Percentiles rank a stretch among this genome's conserved stretches.
These are phyloP conservation scores for Juglanconis oblonga DNA, from an alignment of 2,329 filamentous ascomycete species.

Conservation along the genomic window DNA sequence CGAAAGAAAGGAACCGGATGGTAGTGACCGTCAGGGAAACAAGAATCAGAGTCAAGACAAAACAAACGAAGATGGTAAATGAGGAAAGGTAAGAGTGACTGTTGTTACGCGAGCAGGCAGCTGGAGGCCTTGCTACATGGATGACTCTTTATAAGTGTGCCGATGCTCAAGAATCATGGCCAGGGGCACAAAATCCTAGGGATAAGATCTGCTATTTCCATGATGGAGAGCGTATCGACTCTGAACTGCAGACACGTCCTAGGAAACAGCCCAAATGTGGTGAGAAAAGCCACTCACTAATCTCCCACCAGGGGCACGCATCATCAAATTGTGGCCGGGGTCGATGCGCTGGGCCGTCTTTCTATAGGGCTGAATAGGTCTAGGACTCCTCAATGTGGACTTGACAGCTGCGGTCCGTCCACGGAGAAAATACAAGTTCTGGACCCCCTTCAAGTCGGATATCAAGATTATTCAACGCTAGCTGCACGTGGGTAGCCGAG, in stretches of 20 bases:
- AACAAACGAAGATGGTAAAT: not conserved
- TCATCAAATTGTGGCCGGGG: not conserved
- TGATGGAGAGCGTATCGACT: not conserved
- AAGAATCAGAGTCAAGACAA: constrained; percentile 1
- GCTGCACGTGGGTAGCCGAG: not conserved
- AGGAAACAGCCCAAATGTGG: not conserved
- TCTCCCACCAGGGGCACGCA: not conserved
- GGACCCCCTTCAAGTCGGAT: not conserved
- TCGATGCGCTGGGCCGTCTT: not conserved
- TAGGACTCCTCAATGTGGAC: not conserved
- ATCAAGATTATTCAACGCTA: not conserved
- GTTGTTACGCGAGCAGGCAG: not conserved
- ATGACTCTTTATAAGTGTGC: not conserved
- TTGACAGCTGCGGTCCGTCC: not conserved
- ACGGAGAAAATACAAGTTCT: not conserved
- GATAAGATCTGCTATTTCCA: not conserved
- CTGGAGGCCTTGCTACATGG: not conserved
- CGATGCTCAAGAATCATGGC: not conserved
- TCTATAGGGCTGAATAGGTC: not conserved
- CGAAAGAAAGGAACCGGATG: not conserved
- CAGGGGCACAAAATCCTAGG: not conserved
- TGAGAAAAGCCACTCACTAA: not conserved
- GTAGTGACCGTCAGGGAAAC: not conserved
- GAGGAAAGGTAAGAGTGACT: not conserved
- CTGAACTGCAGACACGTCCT: not conserved